These are phyloP conservation scores for Cladophialophora carrionii DNA, from an alignment of 2,329 filamentous ascomycete species.

Conservation along the genomic window DNA sequence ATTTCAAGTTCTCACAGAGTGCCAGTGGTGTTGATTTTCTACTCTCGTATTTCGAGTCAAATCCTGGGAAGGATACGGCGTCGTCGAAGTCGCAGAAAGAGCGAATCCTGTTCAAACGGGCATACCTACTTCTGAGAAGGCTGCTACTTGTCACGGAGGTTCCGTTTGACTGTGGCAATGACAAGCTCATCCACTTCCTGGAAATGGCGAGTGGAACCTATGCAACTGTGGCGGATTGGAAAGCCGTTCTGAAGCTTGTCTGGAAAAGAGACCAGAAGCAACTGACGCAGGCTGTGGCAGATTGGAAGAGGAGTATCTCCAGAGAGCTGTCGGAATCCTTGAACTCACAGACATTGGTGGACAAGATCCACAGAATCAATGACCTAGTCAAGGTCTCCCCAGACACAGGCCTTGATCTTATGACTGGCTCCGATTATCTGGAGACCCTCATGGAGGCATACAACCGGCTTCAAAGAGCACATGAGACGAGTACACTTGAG, in stretches of 20 bases:
- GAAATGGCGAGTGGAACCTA: constrained; percentile 27
- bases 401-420: constrained; percentile 62
- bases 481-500: constrained; percentile 52
- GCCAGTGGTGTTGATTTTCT: constrained; percentile 31
- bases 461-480: constrained; percentile 58
- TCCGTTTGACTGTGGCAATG: constrained; percentile 21
- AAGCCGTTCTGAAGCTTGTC: constrained; percentile 20
- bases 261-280: constrained; percentile 30
- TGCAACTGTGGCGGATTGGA: constrained; percentile 29
- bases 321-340: constrained; percentile 28
- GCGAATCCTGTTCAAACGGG: constrained; percentile 61
- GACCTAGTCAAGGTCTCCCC: constrained; percentile 47
- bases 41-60: constrained; percentile 26
- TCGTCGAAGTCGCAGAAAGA: constrained; percentile 28
- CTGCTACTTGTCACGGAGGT: constrained; percentile 51
- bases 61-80: neutral
- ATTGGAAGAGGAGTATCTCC: constrained; percentile 23
- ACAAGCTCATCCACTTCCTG: constrained; percentile 29
- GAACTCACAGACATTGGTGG: constrained; percentile 38
- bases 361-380: constrained; percentile 42
- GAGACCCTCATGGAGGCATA: constrained; percentile 66
- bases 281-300: constrained; percentile 25
- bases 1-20: constrained; percentile 45
- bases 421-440: constrained; percentile 84
- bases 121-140: constrained; percentile 66